phyloP scores from a whole-genome alignment of 768 basidiomycete species.

The Symmetrospora coprosmae region DNA sequence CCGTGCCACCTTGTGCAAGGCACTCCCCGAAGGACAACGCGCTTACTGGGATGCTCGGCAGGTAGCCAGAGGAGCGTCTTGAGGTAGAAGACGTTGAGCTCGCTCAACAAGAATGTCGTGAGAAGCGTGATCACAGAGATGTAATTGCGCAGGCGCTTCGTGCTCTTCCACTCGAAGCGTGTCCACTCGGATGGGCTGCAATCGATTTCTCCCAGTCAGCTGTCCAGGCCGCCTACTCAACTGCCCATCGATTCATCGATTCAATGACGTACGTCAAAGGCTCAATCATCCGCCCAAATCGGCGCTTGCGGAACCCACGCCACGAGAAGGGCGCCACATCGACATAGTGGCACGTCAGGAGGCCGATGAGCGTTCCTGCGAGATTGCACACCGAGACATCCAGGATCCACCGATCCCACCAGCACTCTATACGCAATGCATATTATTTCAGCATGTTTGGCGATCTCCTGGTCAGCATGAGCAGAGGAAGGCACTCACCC shows the following conservation, averaged over 20 bases:
- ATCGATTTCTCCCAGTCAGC: no score
- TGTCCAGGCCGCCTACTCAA: no score
- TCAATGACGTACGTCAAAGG: neutral
- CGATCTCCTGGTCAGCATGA: neutral
- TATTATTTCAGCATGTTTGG: neutral
- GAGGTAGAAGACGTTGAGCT: conserved; percentile 22
- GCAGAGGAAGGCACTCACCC: neutral
- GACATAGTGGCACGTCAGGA: conserved; percentile 8
- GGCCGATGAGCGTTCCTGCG: neutral
- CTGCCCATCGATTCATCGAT: no score
- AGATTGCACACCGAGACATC: conserved; percentile 15
- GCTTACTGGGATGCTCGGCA: conserved; percentile 10
- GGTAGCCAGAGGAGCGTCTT: conserved; percentile 13
- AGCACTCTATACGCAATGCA: neutral
- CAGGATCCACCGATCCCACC: conserved; percentile 13
- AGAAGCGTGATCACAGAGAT: conserved; percentile 5
- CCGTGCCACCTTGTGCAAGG: neutral
- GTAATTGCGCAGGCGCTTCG: conserved; percentile 17
- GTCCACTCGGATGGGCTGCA: conserved; percentile 17
- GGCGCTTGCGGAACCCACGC: conserved; percentile 5
- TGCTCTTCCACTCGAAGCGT: conserved; percentile 15
- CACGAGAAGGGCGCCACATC: conserved; percentile 21
- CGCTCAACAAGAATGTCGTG: conserved; percentile 7
- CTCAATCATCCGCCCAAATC: neutral
- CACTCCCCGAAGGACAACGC: neutral